Base-by-base conservation (phyloP, 2,329 filamentous ascomycete species). In the Trichothecium roseum region DNA sequence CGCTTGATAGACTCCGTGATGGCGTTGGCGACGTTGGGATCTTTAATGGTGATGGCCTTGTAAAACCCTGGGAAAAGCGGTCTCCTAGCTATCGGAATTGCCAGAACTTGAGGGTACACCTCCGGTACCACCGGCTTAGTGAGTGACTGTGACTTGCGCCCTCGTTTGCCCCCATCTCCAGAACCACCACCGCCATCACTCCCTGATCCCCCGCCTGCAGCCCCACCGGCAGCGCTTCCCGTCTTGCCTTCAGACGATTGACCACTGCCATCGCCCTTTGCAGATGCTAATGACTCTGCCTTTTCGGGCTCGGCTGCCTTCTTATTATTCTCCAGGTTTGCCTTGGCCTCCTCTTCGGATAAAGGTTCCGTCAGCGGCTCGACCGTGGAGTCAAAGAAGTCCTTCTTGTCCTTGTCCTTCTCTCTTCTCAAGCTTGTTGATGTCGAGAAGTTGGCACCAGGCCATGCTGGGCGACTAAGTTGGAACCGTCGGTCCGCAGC, bases 31-130 rank as follows among this genome's bases (percentile, higher is more conserved):
- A 98, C 91, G 48, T 91, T 84, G 14, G 84, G 84, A 52, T 98
- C 87, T 54, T 85, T 81, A 47, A 98, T 94, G 4, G 89, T 98
- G 47, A 98, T 91, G 8, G 91, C 89, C 62, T 98, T 98, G 67
- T 98, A 98, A 61, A 96, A 98, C 2, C 91, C 91, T 1, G 91
- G 91, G 60, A 96, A 98, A 10, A 98, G 66, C 9, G 91, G 91
- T 36, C 91, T 74, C 57, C 93, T 87, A 18, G 86, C 84, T 50
- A 98, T 95, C 7, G 91, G 91, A 37, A 98, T 94, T 3, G 89
- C 89, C 72, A 98, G 85, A 37, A 98, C 88, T 56, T 96, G 91
- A 4, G 91, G 91, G 56, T 98, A 98, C 30, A 95, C 80, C 42
- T 98, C 91, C 12, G 91, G 91, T 12, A 96, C 82, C 3, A 81